Evolutionary conservation across 2,329 filamentous ascomycete species (phyloP).

Genomic region (Colletotrichum sp.): DNA sequence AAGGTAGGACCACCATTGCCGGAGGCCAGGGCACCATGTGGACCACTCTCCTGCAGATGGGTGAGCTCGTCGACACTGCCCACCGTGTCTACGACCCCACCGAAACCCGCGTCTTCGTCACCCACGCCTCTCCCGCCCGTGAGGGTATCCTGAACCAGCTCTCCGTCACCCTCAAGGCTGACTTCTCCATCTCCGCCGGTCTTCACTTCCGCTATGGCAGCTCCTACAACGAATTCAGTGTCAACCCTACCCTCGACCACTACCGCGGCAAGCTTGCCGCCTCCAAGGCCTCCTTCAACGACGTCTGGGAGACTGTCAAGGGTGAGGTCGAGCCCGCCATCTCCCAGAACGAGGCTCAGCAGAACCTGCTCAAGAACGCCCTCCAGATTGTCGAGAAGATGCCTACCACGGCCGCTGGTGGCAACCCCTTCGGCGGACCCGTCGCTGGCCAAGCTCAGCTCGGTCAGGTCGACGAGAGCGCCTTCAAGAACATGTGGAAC

Average conservation of each 20-base stretch:
- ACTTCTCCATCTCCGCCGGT: constrained; percentile 97
- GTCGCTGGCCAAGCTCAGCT: constrained; percentile 73
- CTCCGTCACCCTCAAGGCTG: constrained; percentile 94
- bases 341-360: constrained; percentile 89
- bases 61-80: constrained; percentile 95
- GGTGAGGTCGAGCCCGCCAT: constrained; percentile 95
- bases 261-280: constrained; percentile 98
- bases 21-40: constrained; percentile 99
- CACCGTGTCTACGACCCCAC: constrained; percentile 98
- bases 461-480: constrained; percentile 95
- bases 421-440: constrained; percentile 94
- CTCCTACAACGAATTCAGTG: constrained; percentile 99
- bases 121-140: constrained; percentile 93
- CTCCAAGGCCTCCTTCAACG: constrained; percentile 97
- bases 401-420: constrained; percentile 92
- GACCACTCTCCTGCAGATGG: constrained; percentile 98
- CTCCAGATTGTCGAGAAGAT: constrained; percentile 97
- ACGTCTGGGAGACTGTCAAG: constrained; percentile 99
- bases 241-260: constrained; percentile 97
- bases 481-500: constrained; percentile 99
- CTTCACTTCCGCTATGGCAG: constrained; percentile 98
- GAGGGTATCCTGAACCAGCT: constrained; percentile 98
- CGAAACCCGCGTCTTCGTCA: constrained; percentile 95
- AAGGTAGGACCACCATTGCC: constrained; percentile 96
- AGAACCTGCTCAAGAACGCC: constrained; percentile 89